A percentile compares a stretch with the other conserved stretches of the same genome.
These are phyloP conservation scores for Fusarium mundagurra DNA, from an alignment of 2,329 filamentous ascomycete genomes.

Conservation along the genomic window DNA sequence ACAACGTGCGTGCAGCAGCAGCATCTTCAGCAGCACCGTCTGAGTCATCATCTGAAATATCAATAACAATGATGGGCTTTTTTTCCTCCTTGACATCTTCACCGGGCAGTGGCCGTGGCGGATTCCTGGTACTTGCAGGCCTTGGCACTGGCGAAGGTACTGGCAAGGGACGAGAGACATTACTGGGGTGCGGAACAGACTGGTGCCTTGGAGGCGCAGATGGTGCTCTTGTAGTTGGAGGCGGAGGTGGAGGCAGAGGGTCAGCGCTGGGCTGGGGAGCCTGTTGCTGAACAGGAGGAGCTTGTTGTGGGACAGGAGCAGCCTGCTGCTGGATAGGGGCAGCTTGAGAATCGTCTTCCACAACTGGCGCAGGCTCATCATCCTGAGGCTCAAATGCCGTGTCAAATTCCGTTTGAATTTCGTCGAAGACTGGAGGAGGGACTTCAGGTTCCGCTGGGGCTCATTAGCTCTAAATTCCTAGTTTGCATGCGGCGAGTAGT, in stretches of 20 bases:
- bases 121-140: neutral
- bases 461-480: neutral
- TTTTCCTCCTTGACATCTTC: neutral
- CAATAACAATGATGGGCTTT: neutral
- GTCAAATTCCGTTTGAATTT: neutral
- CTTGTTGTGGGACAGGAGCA: neutral
- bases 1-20: neutral
- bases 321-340: neutral
- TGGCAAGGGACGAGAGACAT: neutral
- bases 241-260: neutral
- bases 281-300: neutral
- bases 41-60: neutral
- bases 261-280: neutral
- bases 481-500: neutral
- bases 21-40: neutral
- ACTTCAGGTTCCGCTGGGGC: neutral
- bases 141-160: neutral
- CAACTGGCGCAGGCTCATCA: neutral
- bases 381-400: neutral
- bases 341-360: neutral
- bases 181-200: neutral
- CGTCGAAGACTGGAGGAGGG: neutral
- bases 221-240: neutral
- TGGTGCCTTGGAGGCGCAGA: neutral
- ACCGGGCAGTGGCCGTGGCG: neutral